Evolutionary conservation across 257 asterid genomes (phyloP).

Genomic region (Nicotiana noctiflora): DNA sequence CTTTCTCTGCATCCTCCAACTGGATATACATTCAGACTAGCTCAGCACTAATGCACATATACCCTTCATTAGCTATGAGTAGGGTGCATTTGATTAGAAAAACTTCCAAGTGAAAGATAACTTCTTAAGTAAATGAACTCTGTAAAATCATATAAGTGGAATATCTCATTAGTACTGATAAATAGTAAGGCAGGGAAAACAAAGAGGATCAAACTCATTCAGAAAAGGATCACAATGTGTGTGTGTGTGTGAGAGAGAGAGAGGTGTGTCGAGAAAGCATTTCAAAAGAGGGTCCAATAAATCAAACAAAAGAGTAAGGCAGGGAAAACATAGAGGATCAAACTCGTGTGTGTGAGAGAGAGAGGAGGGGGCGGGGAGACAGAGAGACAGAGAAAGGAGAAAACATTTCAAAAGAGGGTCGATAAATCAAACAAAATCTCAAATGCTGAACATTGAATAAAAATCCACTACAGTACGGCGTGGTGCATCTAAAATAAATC

Average conservation of each 20-base stretch:
- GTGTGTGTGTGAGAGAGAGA: too few relatives aligned
- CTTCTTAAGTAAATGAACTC: background rate
- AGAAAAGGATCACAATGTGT: too few relatives aligned
- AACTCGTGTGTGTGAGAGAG: background rate
- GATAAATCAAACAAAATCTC: background rate
- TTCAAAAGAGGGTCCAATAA: background rate
- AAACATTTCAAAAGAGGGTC: background rate
- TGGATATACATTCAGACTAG: background rate
- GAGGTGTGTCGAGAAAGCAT: background rate
- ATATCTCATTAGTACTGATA: background rate
- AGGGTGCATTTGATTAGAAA: background rate
- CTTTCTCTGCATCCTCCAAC: background rate
- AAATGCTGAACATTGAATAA: background rate
- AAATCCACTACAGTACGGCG: background rate
- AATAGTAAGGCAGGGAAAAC: background rate
- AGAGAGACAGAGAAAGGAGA: too few relatives aligned
- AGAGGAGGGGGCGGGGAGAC: background rate
- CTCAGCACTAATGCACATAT: background rate
- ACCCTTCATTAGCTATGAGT: slow-evolving; percentile 3
- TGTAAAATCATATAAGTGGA: background rate
- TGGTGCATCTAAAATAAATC: background rate
- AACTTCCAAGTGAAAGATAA: background rate
- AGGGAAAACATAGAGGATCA: background rate
- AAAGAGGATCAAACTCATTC: background rate
- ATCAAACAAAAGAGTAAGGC: slow-evolving; percentile 3